These are phyloP conservation scores for Forsythia suspensa DNA, from an alignment of 257 asterid genomes.

Conservation along the genomic window DNA sequence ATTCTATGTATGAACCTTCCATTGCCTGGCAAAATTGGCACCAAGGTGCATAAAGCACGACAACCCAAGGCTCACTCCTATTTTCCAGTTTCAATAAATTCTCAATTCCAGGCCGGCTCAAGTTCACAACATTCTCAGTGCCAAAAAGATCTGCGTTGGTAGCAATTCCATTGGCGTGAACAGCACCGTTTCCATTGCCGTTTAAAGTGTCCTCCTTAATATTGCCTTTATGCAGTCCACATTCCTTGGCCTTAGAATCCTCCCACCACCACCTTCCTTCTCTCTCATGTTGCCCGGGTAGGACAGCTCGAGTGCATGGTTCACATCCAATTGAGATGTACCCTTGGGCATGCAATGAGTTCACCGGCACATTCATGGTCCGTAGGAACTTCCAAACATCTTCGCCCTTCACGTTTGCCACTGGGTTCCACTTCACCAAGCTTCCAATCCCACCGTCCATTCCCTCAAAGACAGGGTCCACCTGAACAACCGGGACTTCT, in stretches of 20 bases:
- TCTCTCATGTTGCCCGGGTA: conserved; percentile 58
- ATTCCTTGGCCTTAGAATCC: conserved; percentile 58
- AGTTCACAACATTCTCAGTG: conserved; percentile 24
- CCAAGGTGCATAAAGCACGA: conserved; percentile 57
- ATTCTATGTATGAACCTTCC: conserved; percentile 68
- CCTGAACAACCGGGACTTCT: conserved; percentile 48
- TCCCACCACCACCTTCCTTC: conserved; percentile 75
- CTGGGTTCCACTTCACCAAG: conserved; percentile 55
- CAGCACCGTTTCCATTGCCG: conserved; percentile 23
- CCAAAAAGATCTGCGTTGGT: conserved; percentile 28
- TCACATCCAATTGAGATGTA: conserved; percentile 55
- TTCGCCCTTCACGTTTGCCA: conserved; percentile 49
- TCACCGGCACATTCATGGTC: conserved; percentile 53
- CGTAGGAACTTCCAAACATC: conserved; percentile 50
- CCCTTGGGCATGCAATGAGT: conserved; percentile 45
- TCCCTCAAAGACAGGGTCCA: conserved; percentile 58
- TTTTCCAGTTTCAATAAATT: conserved; percentile 39
- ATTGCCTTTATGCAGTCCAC: conserved; percentile 58
- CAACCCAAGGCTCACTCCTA: conserved; percentile 48
- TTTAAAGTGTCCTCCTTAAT: conserved; percentile 36
- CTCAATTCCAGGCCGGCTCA: conserved; percentile 49
- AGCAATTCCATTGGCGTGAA: conserved; percentile 32
- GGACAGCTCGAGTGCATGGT: conserved; percentile 53
- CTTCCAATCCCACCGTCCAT: conserved; percentile 54
- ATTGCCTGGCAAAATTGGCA: conserved; percentile 72